Base-by-base conservation (phyloP, 768 basidiomycete species). In the Lentinula lateritia region DNA sequence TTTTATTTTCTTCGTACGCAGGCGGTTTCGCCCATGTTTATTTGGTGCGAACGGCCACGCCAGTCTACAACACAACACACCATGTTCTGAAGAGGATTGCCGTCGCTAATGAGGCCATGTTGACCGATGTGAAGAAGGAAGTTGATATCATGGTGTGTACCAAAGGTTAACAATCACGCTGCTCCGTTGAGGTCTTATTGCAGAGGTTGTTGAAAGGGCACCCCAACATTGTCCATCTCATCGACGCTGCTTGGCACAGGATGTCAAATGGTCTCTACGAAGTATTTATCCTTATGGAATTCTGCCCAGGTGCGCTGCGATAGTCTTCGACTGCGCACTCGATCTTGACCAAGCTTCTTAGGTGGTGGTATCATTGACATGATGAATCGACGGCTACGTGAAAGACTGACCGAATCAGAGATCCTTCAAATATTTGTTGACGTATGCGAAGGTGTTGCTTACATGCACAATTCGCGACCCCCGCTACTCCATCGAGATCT, bases 311-410 rank as follows among this genome's bases (percentile, higher is more conserved):
- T 88, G 69, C 65, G 82, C 75, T 48, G 34, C 53, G 53, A 46
- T 28, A 60, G 56, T 10, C 15, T 9, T 12, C 20, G 16, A 53
- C 34, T 38, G 56, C 9, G 7, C 16, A 18, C 23, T 48, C 18
- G 39, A 57, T 38, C 39, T 56, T 48, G 10, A 50, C 50, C 39
- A 52, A 55, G 42, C 32, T 48, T 42, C 58, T 13, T 65, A 93
- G 95, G 95, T 52, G 97, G 97, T 42, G 97, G 97, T 39, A 98
- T 99, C 66, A 98, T 99, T 74, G 97, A 99, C 76, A 95, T 98
- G 89, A 95, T 99, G 92, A 99, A 99, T 74, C 87, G 95, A 66
- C 86, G 97, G 57, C 81, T 99, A 50, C 85, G 95, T 58, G 95
- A 98, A 75, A 86, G 97, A 28, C 82, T 98, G 45, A 95, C 93